Conservation (phyloP, 2,329 filamentous ascomycete genomes). For the Orbilia oligospora region DNA sequence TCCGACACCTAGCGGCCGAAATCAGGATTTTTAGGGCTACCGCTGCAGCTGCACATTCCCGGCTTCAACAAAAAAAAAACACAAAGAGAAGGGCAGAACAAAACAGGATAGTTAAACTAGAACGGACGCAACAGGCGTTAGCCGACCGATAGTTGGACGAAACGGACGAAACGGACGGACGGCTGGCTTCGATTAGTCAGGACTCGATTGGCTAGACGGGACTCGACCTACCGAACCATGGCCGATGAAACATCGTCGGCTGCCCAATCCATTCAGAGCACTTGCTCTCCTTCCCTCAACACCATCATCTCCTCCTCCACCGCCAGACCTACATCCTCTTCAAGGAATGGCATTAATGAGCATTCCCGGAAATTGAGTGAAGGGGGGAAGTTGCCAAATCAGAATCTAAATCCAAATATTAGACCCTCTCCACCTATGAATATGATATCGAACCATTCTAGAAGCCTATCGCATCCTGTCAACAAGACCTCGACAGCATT, state of each 20-base stretch:
- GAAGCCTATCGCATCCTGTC: slow-evolving; percentile 57
- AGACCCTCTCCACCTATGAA: slow-evolving; percentile 39
- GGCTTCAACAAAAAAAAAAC: neutral
- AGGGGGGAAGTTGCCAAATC: slow-evolving; percentile 12
- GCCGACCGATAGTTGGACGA: slow-evolving; percentile 14
- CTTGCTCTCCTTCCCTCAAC: slow-evolving; percentile 31
- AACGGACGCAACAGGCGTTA: slow-evolving; percentile 15
- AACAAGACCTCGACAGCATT: slow-evolving; percentile 50
- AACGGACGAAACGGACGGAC: no score
- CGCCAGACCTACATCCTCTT: no score
- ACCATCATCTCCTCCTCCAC: slow-evolving; percentile 22
- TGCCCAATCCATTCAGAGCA: slow-evolving; percentile 55
- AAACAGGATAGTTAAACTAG: slow-evolving; percentile 22
- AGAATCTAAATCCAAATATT: neutral
- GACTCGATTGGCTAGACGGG: neutral
- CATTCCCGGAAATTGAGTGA: slow-evolving; percentile 36
- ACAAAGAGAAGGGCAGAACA: no score
- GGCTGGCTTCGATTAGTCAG: slow-evolving; percentile 35
- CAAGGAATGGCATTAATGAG: slow-evolving; percentile 26
- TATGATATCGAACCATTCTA: slow-evolving; percentile 53
- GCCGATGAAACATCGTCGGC: slow-evolving; percentile 59
- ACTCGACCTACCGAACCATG: slow-evolving; percentile 36
- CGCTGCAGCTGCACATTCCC: slow-evolving; percentile 9
- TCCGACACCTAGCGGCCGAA: slow-evolving; percentile 38
- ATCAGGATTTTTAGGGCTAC: slow-evolving; percentile 47